These are phyloP conservation scores for Claviceps arundinis DNA, from an alignment of 2,329 filamentous ascomycete genomes.

Conservation along the genomic window DNA sequence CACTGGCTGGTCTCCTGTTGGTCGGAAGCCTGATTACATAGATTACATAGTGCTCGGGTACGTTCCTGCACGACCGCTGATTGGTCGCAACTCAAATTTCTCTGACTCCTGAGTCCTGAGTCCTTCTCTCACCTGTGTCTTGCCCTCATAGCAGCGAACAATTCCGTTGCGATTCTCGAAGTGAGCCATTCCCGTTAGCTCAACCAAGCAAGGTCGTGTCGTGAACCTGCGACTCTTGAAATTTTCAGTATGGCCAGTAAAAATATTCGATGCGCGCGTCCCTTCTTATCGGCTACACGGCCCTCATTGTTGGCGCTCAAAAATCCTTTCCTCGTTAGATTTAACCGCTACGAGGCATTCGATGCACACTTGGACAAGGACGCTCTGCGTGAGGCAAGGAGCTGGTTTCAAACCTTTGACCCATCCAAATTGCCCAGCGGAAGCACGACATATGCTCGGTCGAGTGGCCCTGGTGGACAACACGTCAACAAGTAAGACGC, in stretches of 20 bases:
- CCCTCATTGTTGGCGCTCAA: not conserved
- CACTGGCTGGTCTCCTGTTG: not conserved
- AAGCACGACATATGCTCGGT: conserved; percentile 41
- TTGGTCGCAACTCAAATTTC: not conserved
- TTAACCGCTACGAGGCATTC: conserved; percentile 32
- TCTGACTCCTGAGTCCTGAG: not conserved
- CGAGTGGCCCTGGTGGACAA: conserved; percentile 47
- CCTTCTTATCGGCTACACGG: not conserved
- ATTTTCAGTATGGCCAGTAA: not conserved
- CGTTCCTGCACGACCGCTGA: not conserved
- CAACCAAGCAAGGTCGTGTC: not conserved
- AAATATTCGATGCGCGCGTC: not conserved
- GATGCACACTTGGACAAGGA: conserved; percentile 37
- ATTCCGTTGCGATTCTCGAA: not conserved
- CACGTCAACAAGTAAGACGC: conserved; percentile 47
- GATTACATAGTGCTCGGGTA: not conserved
- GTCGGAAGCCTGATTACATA: not conserved
- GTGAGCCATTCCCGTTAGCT: not conserved
- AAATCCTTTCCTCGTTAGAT: conserved; percentile 7
- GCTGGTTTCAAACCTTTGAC: conserved; percentile 35
- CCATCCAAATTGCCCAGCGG: conserved; percentile 33
- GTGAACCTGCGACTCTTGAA: not conserved
- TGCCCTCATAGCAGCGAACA: not conserved
- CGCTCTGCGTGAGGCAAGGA: conserved; percentile 35
- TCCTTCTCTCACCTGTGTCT: not conserved